These are phyloP conservation scores for Arabis alpina DNA, from an alignment of 345 rosid species.

Conservation along the genomic window DNA sequence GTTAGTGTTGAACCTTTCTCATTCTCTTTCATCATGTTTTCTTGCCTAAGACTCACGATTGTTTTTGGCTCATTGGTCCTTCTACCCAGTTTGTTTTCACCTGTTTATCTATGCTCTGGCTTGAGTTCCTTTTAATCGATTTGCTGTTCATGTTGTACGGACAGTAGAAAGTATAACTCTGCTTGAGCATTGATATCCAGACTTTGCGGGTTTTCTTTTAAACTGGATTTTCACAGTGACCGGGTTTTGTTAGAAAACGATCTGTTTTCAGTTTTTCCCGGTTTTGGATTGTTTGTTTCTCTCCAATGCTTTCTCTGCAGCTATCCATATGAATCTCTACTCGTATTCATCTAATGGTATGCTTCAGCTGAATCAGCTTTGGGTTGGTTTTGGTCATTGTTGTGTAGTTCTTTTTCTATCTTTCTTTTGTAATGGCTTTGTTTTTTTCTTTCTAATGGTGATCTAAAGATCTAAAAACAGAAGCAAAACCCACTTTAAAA, in stretches of 20 bases:
- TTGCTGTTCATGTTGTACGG: neutral
- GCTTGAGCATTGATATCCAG: neutral
- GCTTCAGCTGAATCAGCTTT: slow-evolving; percentile 19
- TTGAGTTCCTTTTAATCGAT: neutral
- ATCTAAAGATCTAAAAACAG: slow-evolving; percentile 10
- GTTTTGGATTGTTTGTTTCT: slow-evolving; percentile 13
- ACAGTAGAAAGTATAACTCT: slow-evolving; percentile 17
- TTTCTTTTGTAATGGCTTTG: neutral
- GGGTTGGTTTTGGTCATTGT: slow-evolving; percentile 9
- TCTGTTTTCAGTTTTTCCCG: slow-evolving; percentile 15
- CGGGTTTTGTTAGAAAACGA: neutral
- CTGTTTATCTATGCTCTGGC: neutral
- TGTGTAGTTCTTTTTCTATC: neutral
- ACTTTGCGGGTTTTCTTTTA: neutral
- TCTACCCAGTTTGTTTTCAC: slow-evolving; percentile 1
- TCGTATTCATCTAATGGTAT: slow-evolving; percentile 12
- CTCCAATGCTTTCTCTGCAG: slow-evolving; percentile 14
- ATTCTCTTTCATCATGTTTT: neutral
- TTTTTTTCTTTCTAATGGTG: neutral
- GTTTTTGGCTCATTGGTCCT: neutral
- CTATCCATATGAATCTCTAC: slow-evolving; percentile 11
- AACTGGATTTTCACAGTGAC: neutral
- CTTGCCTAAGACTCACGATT: slow-evolving; percentile 5
- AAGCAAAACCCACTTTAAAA: slow-evolving; percentile 10
- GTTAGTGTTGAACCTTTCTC: neutral